phyloP scores from a whole-genome alignment of 2,329 filamentous ascomycete species.

The Pseudopyricularia javanii region DNA sequence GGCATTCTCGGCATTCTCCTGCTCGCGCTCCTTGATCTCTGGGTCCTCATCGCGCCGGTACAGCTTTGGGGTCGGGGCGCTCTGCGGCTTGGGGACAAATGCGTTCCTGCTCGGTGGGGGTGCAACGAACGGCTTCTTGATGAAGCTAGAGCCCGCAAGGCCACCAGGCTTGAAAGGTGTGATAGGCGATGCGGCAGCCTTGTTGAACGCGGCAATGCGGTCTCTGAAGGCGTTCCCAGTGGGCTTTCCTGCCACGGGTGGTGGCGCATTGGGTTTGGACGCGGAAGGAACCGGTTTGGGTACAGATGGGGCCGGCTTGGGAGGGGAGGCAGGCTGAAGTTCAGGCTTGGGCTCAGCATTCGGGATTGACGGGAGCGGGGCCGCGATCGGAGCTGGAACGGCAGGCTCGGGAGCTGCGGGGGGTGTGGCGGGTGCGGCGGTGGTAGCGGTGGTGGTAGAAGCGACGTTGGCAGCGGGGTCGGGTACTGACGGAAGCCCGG shows the following conservation, averaged over 20 bases:
- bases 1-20: conserved; percentile 52
- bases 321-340: conserved; percentile 19
- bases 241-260: conserved; percentile 65
- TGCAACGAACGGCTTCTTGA: conserved; percentile 95
- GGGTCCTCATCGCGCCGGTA: conserved; percentile 86
- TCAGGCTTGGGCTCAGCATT: conserved; percentile 28
- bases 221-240: conserved; percentile 72
- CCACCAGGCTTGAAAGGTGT: conserved; percentile 79
- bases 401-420: conserved; percentile 22
- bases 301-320: conserved; percentile 24
- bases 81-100: conserved; percentile 67
- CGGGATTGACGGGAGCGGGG: conserved; percentile 20
- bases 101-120: conserved; percentile 88
- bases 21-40: conserved; percentile 51
- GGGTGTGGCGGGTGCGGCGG: conserved; percentile 9
- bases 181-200: conserved; percentile 69
- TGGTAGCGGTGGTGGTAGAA: conserved; percentile 14
- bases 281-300: conserved; percentile 20
- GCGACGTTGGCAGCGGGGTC: conserved; percentile 10
- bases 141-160: conserved; percentile 53
- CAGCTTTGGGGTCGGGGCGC: conserved; percentile 58
- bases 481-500: neutral
- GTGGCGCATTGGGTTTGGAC: conserved; percentile 41
- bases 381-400: conserved; percentile 22
- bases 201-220: conserved; percentile 95